Evolutionary conservation across 345 rosid genomes (phyloP).

Genomic region (Syzygium grande): DNA sequence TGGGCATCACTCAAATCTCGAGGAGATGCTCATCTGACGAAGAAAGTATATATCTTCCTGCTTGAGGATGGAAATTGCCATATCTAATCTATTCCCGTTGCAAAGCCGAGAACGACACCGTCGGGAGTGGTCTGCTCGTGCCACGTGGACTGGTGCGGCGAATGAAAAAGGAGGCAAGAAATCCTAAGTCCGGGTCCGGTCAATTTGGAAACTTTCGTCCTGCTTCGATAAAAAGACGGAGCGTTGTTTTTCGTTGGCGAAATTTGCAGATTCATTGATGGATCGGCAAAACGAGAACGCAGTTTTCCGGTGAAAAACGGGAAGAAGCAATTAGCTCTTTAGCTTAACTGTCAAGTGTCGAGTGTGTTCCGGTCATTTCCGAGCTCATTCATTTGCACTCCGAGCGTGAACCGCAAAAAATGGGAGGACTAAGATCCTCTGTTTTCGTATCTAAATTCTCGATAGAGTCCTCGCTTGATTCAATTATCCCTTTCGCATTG

Average conservation of each 20-base stretch:
- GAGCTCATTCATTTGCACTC: background rate
- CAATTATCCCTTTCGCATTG: background rate
- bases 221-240: background rate
- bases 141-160: background rate
- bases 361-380: accelerated
- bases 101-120: background rate
- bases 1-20: background rate
- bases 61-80: background rate
- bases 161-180: background rate
- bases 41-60: background rate
- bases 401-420: background rate
- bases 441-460: accelerated
- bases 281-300: background rate
- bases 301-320: background rate
- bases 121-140: background rate
- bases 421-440: accelerated
- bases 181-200: background rate
- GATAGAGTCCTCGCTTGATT: background rate
- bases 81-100: background rate
- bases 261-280: background rate
- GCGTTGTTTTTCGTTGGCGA: background rate
- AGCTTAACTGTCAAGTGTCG: background rate
- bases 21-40: background rate
- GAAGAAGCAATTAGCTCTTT: background rate
- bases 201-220: background rate